A percentile compares a stretch with the other conserved stretches of the same genome.
Evolutionary conservation across 176 grass and related monocot species (phyloP).

Genomic region (Triticum monococcum): DNA sequence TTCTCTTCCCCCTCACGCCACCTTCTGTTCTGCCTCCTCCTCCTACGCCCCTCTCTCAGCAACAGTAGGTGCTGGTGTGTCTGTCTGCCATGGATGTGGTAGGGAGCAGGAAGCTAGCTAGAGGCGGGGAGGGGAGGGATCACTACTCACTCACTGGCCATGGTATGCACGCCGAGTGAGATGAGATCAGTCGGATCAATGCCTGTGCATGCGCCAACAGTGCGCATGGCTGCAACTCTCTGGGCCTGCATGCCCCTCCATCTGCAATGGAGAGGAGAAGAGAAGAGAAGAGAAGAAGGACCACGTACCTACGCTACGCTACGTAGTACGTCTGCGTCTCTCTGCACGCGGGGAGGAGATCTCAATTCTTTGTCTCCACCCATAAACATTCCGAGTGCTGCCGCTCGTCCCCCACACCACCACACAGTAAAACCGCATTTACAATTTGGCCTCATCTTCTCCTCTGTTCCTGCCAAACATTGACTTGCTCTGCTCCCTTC

Average conservation of each 20-base stretch:
- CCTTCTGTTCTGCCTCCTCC: conserved; percentile 34
- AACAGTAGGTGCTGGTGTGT: background rate
- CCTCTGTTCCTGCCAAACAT: background rate
- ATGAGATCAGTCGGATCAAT: conserved; percentile 32
- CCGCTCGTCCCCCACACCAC: too few relatives aligned
- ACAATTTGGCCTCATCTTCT: conserved; percentile 1
- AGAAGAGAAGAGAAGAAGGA: background rate
- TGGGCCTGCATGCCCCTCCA: background rate
- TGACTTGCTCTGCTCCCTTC: conserved; percentile 4
- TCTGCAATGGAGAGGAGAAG: background rate
- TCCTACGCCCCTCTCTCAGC: background rate
- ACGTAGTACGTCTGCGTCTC: background rate
- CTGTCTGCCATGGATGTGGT: background rate
- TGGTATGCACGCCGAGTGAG: conserved; percentile 38
- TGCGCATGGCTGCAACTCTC: conserved; percentile 8
- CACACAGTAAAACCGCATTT: conserved; percentile 22
- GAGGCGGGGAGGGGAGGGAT: conserved; percentile 4
- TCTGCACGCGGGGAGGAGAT: background rate
- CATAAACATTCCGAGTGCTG: conserved; percentile 77
- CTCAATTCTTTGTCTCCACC: conserved; percentile 62
- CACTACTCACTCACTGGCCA: background rate
- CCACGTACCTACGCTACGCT: background rate
- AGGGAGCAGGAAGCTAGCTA: background rate
- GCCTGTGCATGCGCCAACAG: conserved; percentile 2
- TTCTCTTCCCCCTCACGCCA: conserved; percentile 42